Evolutionary conservation across 2,329 filamentous ascomycete genomes (phyloP), one percentile per base, ranked within the genome.

Genomic region (Fusarium proliferatum): DNA sequence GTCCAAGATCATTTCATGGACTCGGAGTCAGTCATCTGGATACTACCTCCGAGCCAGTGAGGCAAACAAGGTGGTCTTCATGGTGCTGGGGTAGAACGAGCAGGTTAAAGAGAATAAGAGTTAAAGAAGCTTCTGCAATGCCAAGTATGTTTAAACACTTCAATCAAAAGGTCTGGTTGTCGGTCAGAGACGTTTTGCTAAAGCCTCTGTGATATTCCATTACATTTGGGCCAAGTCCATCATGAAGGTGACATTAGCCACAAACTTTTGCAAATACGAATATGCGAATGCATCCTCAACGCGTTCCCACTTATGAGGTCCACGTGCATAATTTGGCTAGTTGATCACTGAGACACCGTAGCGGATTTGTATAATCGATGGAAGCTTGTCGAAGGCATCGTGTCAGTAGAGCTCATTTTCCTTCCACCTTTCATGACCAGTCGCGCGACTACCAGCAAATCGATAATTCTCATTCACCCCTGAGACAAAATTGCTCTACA

Each of bases 141-240:
- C 5, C 8, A 16, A 7, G 17, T 21, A n/a, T 6, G 23, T 12
- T 17, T 26, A 17, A 33, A 9, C 5, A 12, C 28, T 49, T 13
- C n/a, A 30, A 33, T 5, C 4, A 11, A 26, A 6, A 15, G 46
- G 28, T 7, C 5, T 11, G 6, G 1, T 30, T n/a, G 4, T n/a
- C 28, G 7, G 28, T 15, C 6, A 30, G 13, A 30, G 12, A 8
- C 6, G 4, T 33, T 49, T 11, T 4, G 19, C 26, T 13, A 49
- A 21, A 9, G 3, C 0, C 9, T n/a, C 10, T 2, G 11, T 17
- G 11, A 12, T 17, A 3, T 33, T 23, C 46, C 15, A 33, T 23
- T n/a, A 9, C 46, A 33, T 49, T 4, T 33, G 7, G 15, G 15
- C 16, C 15, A 12, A 17, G 15, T 12, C 28, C 21, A n/a, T 23